Evolutionary conservation across 352 stramenopile genomes (phyloP).

Genomic region (Globisporangium alternatum): DNA sequence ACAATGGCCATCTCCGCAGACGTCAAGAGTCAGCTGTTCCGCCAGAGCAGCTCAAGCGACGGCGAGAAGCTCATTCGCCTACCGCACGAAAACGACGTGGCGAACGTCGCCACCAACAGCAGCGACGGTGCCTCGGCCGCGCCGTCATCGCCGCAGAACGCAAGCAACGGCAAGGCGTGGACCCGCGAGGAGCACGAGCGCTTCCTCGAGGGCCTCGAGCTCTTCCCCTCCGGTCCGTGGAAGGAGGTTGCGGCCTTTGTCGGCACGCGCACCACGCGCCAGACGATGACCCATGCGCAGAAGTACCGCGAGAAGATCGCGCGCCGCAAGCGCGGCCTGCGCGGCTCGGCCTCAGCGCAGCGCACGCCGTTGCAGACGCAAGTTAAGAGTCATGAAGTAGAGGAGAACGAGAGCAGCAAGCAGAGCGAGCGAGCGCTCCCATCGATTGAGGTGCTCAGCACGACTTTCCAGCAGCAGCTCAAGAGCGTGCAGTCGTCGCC

Average conservation of each 20-base stretch:
- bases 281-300: constrained; percentile 45
- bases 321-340: constrained; percentile 10
- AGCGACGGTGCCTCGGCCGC: neutral
- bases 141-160: constrained; percentile 2
- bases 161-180: constrained; percentile 28
- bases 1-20: constrained; percentile 17
- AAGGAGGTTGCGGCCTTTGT: constrained; percentile 35
- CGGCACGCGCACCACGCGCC: constrained; percentile 29
- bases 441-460: neutral
- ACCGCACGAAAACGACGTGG: constrained; percentile 9
- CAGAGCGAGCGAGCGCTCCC: neutral
- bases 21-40: constrained; percentile 18
- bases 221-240: constrained; percentile 39
- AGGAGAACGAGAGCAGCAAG: neutral
- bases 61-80: constrained; percentile 19
- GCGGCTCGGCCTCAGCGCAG: constrained; percentile 1
- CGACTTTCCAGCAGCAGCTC: neutral
- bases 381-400: neutral
- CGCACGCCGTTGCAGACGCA: constrained; percentile 4
- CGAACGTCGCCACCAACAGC: neutral
- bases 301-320: constrained; percentile 31
- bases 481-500: constrained; percentile 14
- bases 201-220: constrained; percentile 38
- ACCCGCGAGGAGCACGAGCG: constrained; percentile 35
- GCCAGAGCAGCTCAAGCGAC: constrained; percentile 17